These are phyloP conservation scores for Mycosarcoma maydis DNA, from an alignment of 1,284 basidiomycete genomes.

Conservation along the genomic window DNA sequence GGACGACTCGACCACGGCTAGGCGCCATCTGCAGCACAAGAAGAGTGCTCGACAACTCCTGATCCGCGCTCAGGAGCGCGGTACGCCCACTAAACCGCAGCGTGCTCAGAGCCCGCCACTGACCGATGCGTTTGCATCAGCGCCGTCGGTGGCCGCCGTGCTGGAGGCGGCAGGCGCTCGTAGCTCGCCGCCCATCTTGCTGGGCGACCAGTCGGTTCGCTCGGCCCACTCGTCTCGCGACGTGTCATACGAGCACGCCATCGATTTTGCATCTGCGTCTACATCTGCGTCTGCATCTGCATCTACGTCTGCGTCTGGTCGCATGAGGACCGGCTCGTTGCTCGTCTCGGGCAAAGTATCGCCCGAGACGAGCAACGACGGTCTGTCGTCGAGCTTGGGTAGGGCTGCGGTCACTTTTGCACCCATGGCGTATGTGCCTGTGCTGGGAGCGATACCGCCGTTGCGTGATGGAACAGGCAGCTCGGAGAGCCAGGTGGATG, in stretches of 20 bases:
- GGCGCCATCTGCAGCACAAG: constrained; percentile 31
- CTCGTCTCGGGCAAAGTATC: constrained; percentile 19
- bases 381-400: constrained; percentile 27
- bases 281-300: too few species aligned
- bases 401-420: constrained; percentile 32
- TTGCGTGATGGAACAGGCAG: constrained; percentile 20
- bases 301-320: constrained; percentile 10
- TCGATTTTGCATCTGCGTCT: constrained; percentile 13
- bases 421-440: constrained; percentile 37
- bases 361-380: constrained; percentile 28
- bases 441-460: constrained; percentile 41
- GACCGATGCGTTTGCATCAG: constrained; percentile 32
- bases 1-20: constrained; percentile 15
- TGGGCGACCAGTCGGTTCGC: constrained; percentile 31
- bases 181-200: constrained; percentile 29
- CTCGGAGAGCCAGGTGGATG: constrained; percentile 13
- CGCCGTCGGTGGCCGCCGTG: constrained; percentile 32
- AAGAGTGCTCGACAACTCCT: constrained; percentile 55
- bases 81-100: constrained; percentile 56
- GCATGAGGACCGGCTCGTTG: constrained; percentile 14
- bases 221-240: constrained; percentile 25
- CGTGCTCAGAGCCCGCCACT: constrained; percentile 51
- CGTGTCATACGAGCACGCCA: constrained; percentile 21
- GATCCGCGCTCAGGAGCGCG: constrained; percentile 55
- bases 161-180: constrained; percentile 29